Base-by-base conservation (phyloP, 768 basidiomycete species). In the Pleurotus salmoneostramineus region DNA sequence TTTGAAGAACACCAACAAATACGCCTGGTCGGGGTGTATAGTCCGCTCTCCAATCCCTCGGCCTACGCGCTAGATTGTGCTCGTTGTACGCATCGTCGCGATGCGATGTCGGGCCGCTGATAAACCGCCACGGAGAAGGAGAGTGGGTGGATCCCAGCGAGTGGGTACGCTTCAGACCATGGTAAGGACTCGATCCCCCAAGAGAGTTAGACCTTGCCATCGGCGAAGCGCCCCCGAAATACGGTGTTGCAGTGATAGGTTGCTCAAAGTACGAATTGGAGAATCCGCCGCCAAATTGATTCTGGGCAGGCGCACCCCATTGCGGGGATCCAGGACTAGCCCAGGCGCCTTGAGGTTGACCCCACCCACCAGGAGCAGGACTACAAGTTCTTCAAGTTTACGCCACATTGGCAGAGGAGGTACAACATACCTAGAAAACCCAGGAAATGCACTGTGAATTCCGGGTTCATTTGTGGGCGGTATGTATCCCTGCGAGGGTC, bases 1-100 rank as follows among this genome's bases (percentile, higher is more conserved):
- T 33, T 37, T 56, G 49, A 49, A 58, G 58, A 57, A 66, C 49
- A 56, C 50, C 58, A 2, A 51, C 45, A 14, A 58, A 59, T 10
- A 55, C 31, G 5, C 58, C 50, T 0, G 60, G 48, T 3, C 61
- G 63, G n/a, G 62, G 52, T 15, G 61, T 61, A 44, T 62, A 66
- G 7, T 58, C 63, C 1, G 42, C 56, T 4, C 63, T 60, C 65
- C 65, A 66, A 31, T 64, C 63, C 7, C 60, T 54, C 3, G 65
- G 65, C 1, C 65, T 58, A 0, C 17, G 58, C 2, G 63, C 55
- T 3, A 64, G 60, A 10, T 65, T 50, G 6, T 54, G 7, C 50
- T 61, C 63, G 57, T 58, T 57, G 54, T 51, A 63, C 1, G 45
- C 14, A 55, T 55, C 52, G 37, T 55, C 52, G 40, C 52, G 52